These are phyloP conservation scores for Tetrahymena malaccensis DNA, from an alignment of 73 alveolate species.

Conservation along the genomic window DNA sequence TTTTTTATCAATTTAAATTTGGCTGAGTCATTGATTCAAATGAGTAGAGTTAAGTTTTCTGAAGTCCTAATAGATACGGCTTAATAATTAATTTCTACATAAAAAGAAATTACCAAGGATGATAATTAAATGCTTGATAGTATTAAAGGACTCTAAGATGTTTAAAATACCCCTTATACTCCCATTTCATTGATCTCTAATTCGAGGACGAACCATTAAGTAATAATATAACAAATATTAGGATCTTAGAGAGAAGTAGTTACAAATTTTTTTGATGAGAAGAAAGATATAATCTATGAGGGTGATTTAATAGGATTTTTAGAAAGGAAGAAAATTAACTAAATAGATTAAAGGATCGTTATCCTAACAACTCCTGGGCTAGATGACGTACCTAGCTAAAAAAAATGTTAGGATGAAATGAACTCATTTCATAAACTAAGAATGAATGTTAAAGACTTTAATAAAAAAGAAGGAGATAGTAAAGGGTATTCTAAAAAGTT, in stretches of 20 bases:
- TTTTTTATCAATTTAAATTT: no score
- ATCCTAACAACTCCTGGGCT: not conserved
- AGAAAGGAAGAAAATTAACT: not conserved
- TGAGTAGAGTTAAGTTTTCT: not conserved
- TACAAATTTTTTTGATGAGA: not conserved
- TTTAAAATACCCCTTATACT: not conserved
- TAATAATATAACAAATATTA: no score
- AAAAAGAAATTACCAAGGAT: not conserved
- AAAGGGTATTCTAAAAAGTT: not conserved
- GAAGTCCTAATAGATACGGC: not conserved
- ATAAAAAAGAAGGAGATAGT: not conserved
- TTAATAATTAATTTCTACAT: not conserved
- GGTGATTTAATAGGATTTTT: not conserved
- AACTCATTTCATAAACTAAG: not conserved
- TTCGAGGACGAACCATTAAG: not conserved
- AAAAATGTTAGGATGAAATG: not conserved
- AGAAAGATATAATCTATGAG: not conserved
- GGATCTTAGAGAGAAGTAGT: not conserved
- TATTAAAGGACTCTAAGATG: not conserved
- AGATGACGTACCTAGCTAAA: not conserved
- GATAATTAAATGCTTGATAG: not conserved
- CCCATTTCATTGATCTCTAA: not conserved
- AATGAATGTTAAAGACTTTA: not conserved
- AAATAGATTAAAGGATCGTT: no score
- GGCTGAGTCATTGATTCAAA: not conserved